Percentiles rank a stretch among this genome's conserved stretches.
Conservation (phyloP, 306 rosid species). For the Glycine tomentella region DNA sequence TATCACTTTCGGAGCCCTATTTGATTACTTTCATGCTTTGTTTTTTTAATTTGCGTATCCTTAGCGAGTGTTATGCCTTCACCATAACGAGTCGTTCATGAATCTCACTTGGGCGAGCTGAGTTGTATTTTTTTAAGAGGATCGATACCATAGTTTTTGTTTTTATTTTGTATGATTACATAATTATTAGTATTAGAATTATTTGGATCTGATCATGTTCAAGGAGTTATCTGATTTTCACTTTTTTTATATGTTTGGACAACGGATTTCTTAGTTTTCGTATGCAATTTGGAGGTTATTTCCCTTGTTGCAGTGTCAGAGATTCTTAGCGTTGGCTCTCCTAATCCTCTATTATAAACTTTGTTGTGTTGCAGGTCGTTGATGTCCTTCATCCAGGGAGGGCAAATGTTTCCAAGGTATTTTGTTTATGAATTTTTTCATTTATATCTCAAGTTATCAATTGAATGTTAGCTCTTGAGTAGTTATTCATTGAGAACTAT, state of each 20-base stretch:
- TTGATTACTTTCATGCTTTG: not conserved
- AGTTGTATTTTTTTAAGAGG: not conserved
- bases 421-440: not conserved
- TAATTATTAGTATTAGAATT: too few species aligned
- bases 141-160: too few species aligned
- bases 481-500: not conserved
- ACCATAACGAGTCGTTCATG: not conserved
- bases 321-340: not conserved
- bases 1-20: not conserved
- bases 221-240: not conserved
- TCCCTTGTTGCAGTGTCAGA: too few species aligned
- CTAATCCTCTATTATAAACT: not conserved
- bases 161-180: too few species aligned
- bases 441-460: not conserved
- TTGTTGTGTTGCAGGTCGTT: slow-evolving; percentile 57
- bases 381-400: slow-evolving; percentile 96
- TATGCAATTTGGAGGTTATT: not conserved
- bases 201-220: not conserved
- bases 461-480: not conserved
- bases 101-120: not conserved
- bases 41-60: not conserved
- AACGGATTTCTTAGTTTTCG: not conserved
- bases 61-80: not conserved
- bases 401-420: slow-evolving; percentile 91
- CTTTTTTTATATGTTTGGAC: too few species aligned